Conservation (phyloP, 2,329 filamentous ascomycete species). For the Metarhizium guizhouense region DNA sequence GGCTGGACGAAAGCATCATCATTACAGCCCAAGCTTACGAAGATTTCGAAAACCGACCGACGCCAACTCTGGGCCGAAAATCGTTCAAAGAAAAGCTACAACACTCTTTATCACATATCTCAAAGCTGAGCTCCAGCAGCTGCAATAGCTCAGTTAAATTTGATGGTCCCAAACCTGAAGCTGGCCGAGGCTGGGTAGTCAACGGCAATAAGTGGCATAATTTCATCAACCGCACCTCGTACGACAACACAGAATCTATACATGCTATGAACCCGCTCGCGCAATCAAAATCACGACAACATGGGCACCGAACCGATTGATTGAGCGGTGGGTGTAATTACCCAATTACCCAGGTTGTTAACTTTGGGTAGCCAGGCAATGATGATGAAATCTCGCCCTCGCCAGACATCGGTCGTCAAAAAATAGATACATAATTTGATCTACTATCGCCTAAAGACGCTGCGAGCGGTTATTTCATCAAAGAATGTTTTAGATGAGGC, state of each 20-base stretch:
- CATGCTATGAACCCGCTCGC: not conserved
- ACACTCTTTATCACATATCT: slow-evolving; percentile 5
- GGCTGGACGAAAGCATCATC: not conserved
- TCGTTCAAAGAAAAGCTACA: slow-evolving; percentile 3
- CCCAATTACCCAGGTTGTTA: not conserved
- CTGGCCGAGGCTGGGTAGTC: not conserved
- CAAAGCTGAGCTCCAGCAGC: not conserved
- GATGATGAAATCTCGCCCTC: not conserved
- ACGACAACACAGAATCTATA: not conserved
- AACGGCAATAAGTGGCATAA: not conserved
- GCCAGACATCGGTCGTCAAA: not conserved
- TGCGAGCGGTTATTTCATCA: not conserved
- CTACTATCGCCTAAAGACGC: not conserved
- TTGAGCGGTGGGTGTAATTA: not conserved
- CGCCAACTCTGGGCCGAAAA: not conserved
- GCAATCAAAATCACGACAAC: not conserved
- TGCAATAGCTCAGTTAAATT: not conserved
- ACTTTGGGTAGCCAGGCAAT: not conserved
- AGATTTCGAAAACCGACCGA: not conserved
- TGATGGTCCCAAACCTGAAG: not conserved
- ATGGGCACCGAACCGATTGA: not conserved
- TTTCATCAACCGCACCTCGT: not conserved
- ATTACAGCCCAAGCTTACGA: not conserved
- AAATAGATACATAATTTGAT: not conserved
- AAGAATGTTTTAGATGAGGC: not conserved